A percentile compares a stretch with the other conserved stretches of the same genome.
phyloP scores from a whole-genome alignment of 345 rosid species.

The Pistacia atlantica region DNA sequence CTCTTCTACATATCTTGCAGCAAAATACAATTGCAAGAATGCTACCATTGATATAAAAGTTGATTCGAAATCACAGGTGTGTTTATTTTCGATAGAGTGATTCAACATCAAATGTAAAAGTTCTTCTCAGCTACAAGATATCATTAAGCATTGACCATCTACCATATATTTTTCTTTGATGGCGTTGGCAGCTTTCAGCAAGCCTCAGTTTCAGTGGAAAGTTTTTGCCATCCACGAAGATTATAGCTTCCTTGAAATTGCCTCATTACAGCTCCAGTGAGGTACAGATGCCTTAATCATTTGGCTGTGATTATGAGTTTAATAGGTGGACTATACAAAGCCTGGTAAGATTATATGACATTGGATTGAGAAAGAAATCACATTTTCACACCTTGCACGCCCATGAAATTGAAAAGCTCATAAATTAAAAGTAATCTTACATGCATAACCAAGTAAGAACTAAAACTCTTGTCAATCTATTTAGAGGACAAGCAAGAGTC shows the following conservation, averaged over 20 bases:
- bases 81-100: background rate
- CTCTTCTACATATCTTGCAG: background rate
- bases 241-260: slow-evolving; percentile 1
- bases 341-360: too few species aligned
- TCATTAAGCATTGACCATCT: background rate
- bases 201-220: background rate
- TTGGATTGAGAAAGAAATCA: too few species aligned
- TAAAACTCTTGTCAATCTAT: too few species aligned
- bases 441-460: too few species aligned
- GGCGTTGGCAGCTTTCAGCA: slow-evolving; percentile 7
- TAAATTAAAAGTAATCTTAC: too few species aligned
- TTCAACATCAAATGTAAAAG: background rate
- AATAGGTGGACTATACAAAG: too few species aligned
- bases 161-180: background rate
- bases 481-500: too few species aligned
- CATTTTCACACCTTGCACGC: too few species aligned
- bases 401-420: too few species aligned
- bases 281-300: background rate
- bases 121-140: background rate
- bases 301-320: background rate
- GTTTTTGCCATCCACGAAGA: slow-evolving; percentile 8
- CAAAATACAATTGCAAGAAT: slow-evolving; percentile 5
- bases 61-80: slow-evolving; percentile 13
- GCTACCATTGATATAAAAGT: background rate
- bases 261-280: slow-evolving; percentile 16